phyloP scores from a whole-genome alignment of 129 eudicot genomes.

The Chrysanthemum seticuspe region DNA sequence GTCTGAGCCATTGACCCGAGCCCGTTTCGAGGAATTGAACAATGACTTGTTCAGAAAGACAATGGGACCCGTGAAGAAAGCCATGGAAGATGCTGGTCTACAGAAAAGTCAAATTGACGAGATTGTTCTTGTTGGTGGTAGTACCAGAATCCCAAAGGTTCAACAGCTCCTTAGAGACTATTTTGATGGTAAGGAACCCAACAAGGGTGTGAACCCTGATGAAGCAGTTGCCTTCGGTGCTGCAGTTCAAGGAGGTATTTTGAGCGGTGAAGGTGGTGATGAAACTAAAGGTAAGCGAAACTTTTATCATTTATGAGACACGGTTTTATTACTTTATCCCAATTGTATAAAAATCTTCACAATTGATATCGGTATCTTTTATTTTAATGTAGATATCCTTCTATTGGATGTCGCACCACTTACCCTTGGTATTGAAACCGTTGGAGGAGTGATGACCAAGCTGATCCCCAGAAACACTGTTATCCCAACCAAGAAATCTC shows the following conservation, averaged over 20 bases:
- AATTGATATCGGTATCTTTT: background rate
- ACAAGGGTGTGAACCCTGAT: constrained; percentile 74
- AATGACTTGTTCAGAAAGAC: constrained; percentile 70
- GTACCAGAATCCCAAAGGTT: constrained; percentile 75
- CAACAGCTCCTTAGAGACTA: constrained; percentile 68
- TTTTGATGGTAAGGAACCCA: constrained; percentile 69
- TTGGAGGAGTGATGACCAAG: constrained; percentile 77
- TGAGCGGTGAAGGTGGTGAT: constrained; percentile 77
- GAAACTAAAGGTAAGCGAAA: constrained; percentile 63
- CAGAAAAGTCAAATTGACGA: constrained; percentile 64
- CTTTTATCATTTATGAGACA: background rate
- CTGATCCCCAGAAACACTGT: constrained; percentile 78
- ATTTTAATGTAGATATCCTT: constrained; percentile 44
- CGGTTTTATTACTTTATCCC: background rate
- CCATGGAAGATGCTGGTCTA: constrained; percentile 66
- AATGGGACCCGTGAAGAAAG: constrained; percentile 79
- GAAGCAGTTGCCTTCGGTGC: constrained; percentile 80
- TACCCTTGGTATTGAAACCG: constrained; percentile 71
- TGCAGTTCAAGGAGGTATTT: constrained; percentile 74
- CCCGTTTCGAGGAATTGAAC: constrained; percentile 72
- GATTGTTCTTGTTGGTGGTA: constrained; percentile 81
- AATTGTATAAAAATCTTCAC: background rate
- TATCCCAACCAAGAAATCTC: constrained; percentile 76
- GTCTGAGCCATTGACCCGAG: constrained; percentile 81
- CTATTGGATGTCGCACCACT: constrained; percentile 75